Base-by-base conservation (phyloP, 345 rosid genomes). In the Hypericum androsaemum region DNA sequence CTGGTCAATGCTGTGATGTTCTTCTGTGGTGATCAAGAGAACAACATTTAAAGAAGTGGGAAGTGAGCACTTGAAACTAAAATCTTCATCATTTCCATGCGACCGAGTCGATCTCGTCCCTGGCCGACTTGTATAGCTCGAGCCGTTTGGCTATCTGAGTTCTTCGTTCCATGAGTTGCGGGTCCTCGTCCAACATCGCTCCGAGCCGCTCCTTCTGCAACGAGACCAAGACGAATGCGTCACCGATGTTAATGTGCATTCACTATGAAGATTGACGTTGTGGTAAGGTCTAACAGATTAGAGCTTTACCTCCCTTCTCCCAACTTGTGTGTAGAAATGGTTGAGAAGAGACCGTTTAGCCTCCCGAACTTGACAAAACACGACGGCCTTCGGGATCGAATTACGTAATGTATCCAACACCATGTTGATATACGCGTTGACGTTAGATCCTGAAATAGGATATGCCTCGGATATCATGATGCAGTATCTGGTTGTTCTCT, bases 351-450 rank as follows among this genome's bases (percentile, higher is more conserved):
- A 78, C 76, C 90, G 80, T 81, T 86, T 92, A 43, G 99, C 97
- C 64, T 84, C 78, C 58, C 92, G 75, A 28, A 92, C 97, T 79
- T 92, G 99, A 63, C 97, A 92, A 71, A 83, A 77, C 37, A 92
- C 99, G 53, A 86, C 94, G n/a, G 97, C 99, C 70, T 92, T 92
- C 15, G 98, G 98, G 56, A 92, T 80, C 28, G 98, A 80, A 69
- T 81, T 83, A 74, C 68, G 78, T 67, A 88, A 57, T 43, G 99
- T 92, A 58, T 92, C 97, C 28, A 88, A 85, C 32, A 92, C 97
- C 99, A 92, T 92, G 60, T 70, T 72, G 57, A 92, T 85, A 64
- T 92, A 92, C 41, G 80, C 88, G 65, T 60, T 92, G 53, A 92
- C 99, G 63, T 92, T 92, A 53, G 97, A 74, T 52, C 99, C 99